Base-by-base conservation (phyloP, 2,329 filamentous ascomycete species). In the Calycina herbarum region DNA sequence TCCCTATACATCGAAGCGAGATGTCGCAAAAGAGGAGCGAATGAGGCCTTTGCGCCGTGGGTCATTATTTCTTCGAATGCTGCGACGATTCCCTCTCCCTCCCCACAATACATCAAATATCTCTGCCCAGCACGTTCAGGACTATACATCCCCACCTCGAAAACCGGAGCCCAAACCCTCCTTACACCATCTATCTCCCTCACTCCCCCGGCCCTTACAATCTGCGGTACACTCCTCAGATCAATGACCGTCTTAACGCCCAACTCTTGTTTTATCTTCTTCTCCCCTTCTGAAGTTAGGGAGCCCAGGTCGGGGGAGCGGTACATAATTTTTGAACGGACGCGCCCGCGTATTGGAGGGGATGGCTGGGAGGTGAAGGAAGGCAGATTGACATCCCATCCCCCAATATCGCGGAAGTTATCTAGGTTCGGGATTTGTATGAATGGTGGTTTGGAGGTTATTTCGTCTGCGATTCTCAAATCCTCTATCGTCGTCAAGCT, bases 361-460 rank as follows among this genome's bases (percentile, higher is more conserved):
- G 68, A 70, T 29, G 74, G 38, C 2, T 40, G 13, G 11, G 13
- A 17, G 38, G 38, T 15, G 13, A 13, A 13, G 11, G 10, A 7
- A 24, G n/a, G 7, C 24, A 24, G 8, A 48, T 11, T 6, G 24
- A 51, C 48, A 24, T 65, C 78, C 68, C 86, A 85, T 60, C 85
- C 86, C 69, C 87, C 88, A 29, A 89, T 79, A 74, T 90, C 87
- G 64, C 89, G 83, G 74, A 91, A 87, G 77, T 92, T 91, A 69
- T 79, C 80, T 35, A 91, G 79, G 33, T 87, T 88, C 1, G 82
- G 77, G 54, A 89, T 78, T 64, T 73, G 60, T 63, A 81, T 70
- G 72, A 85, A 85, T 10, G n/a, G n/a, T n/a, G n/a, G n/a, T n/a
- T n/a, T n/a, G n/a, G n/a, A n/a, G n/a, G n/a, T n/a, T n/a, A n/a